These are phyloP conservation scores for Cucurbita argyrosperma DNA, from an alignment of 306 rosid species.

Conservation along the genomic window DNA sequence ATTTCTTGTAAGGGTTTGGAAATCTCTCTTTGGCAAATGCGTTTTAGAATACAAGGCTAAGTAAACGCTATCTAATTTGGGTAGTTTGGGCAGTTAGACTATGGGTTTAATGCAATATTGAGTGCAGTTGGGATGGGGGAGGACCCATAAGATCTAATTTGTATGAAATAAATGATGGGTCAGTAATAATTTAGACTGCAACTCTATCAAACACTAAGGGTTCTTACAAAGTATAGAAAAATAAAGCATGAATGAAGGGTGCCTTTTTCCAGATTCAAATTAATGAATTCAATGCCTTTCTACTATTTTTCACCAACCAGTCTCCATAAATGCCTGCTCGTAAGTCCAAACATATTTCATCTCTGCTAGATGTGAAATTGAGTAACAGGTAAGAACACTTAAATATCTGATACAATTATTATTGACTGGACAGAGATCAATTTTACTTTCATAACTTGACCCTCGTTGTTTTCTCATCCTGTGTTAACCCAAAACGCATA, in stretches of 20 bases:
- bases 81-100: too few relatives aligned
- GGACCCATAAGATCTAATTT: neutral
- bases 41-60: too few relatives aligned
- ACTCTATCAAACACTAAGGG: neutral
- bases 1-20: too few relatives aligned
- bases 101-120: neutral
- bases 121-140: neutral
- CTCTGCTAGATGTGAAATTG: neutral
- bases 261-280: neutral
- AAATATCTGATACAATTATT: too few relatives aligned
- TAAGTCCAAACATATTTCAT: neutral
- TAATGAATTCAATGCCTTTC: neutral
- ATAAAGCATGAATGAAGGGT: neutral
- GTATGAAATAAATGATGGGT: neutral
- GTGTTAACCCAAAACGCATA: conserved; percentile 9
- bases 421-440: too few relatives aligned
- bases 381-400: too few relatives aligned
- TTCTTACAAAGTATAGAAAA: neutral
- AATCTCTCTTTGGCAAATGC: too few relatives aligned
- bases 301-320: neutral
- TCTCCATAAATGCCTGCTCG: neutral
- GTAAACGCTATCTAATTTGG: too few relatives aligned
- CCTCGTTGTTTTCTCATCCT: conserved; percentile 35
- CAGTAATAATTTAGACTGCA: neutral
- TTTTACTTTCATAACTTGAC: too few relatives aligned